A percentile compares a stretch with the other conserved stretches of the same genome.
Evolutionary conservation across 108 stramenopile genomes (phyloP).

Genomic region (Fragilariopsis cylindrus): DNA sequence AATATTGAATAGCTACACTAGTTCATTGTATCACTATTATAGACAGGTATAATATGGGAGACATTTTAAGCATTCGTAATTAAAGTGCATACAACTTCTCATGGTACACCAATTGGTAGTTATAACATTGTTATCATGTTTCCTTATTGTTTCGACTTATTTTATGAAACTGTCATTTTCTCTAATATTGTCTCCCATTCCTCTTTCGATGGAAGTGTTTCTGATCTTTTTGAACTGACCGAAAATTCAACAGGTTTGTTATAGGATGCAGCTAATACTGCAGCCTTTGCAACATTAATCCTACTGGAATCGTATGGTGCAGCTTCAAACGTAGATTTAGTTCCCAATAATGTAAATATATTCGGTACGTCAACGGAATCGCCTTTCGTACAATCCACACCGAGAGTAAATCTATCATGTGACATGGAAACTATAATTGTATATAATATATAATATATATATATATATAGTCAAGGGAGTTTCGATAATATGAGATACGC

Average conservation of each 20-base stretch:
- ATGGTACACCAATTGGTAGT: not conserved
- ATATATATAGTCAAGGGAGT: too few relatives aligned
- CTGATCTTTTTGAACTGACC: slow-evolving; percentile 16
- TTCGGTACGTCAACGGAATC: slow-evolving; percentile 30
- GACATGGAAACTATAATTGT: slow-evolving; percentile 22
- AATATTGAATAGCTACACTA: too few relatives aligned
- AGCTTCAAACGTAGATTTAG: slow-evolving; percentile 33
- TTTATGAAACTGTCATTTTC: not conserved
- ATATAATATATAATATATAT: too few relatives aligned
- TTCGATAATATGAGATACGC: too few relatives aligned
- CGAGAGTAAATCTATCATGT: slow-evolving; percentile 35
- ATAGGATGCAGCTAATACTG: slow-evolving; percentile 15
- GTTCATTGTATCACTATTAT: too few relatives aligned
- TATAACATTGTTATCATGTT: not conserved
- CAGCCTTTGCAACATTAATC: slow-evolving; percentile 24
- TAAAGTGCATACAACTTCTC: too few relatives aligned
- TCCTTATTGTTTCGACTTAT: not conserved
- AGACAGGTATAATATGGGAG: too few relatives aligned
- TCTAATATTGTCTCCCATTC: slow-evolving; percentile 21
- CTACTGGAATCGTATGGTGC: slow-evolving; percentile 26
- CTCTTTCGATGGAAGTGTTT: slow-evolving; percentile 3
- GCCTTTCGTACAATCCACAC: slow-evolving; percentile 18
- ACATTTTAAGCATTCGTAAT: too few relatives aligned
- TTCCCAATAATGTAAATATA: slow-evolving; percentile 24
- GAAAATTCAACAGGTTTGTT: slow-evolving; percentile 26